Base-by-base conservation (phyloP, 2,329 filamentous ascomycete genomes). In the Hypoxylon sp. region DNA sequence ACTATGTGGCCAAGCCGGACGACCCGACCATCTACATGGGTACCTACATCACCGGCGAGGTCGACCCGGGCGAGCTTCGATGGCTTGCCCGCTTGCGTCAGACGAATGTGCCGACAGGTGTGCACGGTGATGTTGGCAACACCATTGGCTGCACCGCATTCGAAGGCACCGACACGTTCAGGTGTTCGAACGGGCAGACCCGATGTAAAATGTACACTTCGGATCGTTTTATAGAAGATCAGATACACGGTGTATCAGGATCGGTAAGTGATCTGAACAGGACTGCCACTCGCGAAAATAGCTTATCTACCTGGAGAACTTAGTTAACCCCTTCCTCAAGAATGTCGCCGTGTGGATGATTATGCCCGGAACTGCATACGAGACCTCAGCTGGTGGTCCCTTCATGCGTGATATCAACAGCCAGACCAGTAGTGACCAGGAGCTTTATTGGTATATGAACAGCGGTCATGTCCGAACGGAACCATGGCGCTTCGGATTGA, bases 321-420 rank as follows among this genome's bases (percentile, higher is more conserved):
- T 17, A 50, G n/a, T 30, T 54, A 20, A 50, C 15, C 6, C 19
- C 20, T 11, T 17, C 17, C 19, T 34, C 15, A 10, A 67, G 60
- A 59, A 61, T 28, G 64, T 30, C 13, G 64, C 59, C 11, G 53
- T 61, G 2, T 67, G 64, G 64, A 67, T 67, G 64, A 61, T 67
- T 26, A 67, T 67, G 60, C 64, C 64, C 2, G 57, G 56, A 8
- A 64, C 54, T 8, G 64, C 60, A 6, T 67, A 64, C 28, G 64
- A 67, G 26, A 67, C 64, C 3, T 64, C 60, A 1, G 41, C 64
- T 3, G 57, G 64, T 3, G 64, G 64, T 10, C 64, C 64, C 19
- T 67, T 67, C 43, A 67, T 67, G 64, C 64, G 60, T 22, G 64
- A 67, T 19, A 67, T 67, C 54, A 67, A 67, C 15, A 67, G 64